A percentile compares a stretch with the other conserved stretches of the same genome.
These are phyloP conservation scores for Vitis cinerea DNA, from an alignment of 164 flowering plant genomes.

Conservation along the genomic window DNA sequence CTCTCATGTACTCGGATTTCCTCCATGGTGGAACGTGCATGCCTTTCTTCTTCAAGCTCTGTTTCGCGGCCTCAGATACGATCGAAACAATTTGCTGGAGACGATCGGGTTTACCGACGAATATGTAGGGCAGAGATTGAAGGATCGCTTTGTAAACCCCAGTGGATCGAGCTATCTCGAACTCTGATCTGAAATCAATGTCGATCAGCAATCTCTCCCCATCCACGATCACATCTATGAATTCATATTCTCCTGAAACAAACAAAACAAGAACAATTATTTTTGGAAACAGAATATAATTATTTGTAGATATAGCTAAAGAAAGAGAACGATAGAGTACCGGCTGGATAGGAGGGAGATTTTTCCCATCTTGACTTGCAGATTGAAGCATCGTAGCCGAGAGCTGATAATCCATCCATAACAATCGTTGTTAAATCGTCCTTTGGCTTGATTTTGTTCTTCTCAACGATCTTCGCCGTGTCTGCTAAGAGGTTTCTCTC, in stretches of 20 bases:
- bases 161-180: conserved; percentile 67
- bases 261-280: background rate
- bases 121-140: conserved; percentile 49
- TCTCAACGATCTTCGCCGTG: conserved; percentile 49
- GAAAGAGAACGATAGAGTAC: conserved; percentile 17
- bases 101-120: conserved; percentile 67
- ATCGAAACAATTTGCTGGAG: conserved; percentile 62
- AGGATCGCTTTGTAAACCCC: conserved; percentile 47
- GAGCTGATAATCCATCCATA: conserved; percentile 28
- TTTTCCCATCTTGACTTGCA: conserved; percentile 58
- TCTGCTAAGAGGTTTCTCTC: conserved; percentile 66
- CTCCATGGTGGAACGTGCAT: conserved; percentile 83
- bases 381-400: conserved; percentile 43
- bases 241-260: conserved; percentile 58
- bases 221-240: conserved; percentile 53
- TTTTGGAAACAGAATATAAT: background rate
- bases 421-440: conserved; percentile 42
- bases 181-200: conserved; percentile 63
- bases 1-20: conserved; percentile 60
- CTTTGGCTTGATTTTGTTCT: conserved; percentile 54
- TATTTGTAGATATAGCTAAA: background rate
- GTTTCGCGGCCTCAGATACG: conserved; percentile 59
- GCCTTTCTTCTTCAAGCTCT: conserved; percentile 79
- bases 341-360: conserved; percentile 41
- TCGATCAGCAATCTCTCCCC: conserved; percentile 56